These are phyloP conservation scores for Trapa incisa DNA, from an alignment of 345 rosid genomes.

Conservation along the genomic window DNA sequence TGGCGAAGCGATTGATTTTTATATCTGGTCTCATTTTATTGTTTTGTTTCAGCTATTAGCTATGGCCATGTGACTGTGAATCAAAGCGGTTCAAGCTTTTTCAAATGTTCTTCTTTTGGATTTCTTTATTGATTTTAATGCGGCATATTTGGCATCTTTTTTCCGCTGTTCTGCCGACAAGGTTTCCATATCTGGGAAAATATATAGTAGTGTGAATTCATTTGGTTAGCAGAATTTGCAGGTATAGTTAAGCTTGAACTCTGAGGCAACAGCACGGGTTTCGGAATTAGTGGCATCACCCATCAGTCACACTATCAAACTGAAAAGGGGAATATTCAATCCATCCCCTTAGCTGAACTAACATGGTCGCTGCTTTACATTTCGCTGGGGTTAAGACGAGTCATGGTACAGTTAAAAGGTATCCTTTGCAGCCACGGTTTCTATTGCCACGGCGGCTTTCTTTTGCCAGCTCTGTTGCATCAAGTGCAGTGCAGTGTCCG, in stretches of 20 bases:
- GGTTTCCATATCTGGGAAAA: neutral
- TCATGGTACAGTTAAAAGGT: neutral
- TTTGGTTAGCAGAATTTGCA: neutral
- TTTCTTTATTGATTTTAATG: neutral
- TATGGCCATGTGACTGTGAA: neutral
- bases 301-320: slow-evolving; percentile 2
- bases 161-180: neutral
- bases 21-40: no score
- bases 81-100: neutral
- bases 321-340: neutral
- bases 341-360: neutral
- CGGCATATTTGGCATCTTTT: neutral
- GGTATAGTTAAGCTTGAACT: slow-evolving; percentile 6
- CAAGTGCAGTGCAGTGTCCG: slow-evolving; percentile 7
- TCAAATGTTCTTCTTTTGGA: neutral
- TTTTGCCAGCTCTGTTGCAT: slow-evolving; percentile 8
- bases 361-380: slow-evolving; percentile 12
- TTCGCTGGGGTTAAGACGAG: slow-evolving; percentile 5
- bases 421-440: slow-evolving; percentile 1
- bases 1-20: no score
- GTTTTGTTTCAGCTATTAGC: neutral
- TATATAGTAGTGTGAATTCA: neutral
- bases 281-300: neutral
- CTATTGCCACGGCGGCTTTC: slow-evolving; percentile 10
- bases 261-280: neutral